A percentile compares a stretch with the other conserved stretches of the same genome.
Evolutionary conservation across 164 flowering plant species (phyloP).

Genomic region (Aristolochia fimbriata): DNA sequence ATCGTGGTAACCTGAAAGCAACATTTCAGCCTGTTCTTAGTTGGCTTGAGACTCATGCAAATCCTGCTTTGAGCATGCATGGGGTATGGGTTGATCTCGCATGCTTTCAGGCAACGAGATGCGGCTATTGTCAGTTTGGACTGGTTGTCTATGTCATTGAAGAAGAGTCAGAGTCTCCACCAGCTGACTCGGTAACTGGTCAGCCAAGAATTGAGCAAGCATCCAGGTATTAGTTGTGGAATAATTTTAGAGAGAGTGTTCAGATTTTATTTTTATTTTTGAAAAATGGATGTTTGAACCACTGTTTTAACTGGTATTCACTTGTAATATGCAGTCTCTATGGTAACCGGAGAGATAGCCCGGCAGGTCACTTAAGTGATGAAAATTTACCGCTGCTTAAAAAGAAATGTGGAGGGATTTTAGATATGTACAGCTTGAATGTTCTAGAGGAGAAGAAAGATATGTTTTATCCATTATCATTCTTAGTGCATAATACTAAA

Average conservation of each 20-base stretch:
- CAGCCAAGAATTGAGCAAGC: constrained; percentile 19
- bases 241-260: too few species aligned
- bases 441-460: constrained; percentile 66
- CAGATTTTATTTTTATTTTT: too few species aligned
- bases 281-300: not conserved
- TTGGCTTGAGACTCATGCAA: constrained; percentile 88
- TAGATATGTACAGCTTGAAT: constrained; percentile 49
- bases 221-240: constrained; percentile 31
- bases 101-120: constrained; percentile 66
- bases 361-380: constrained; percentile 16
- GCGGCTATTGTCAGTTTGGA: constrained; percentile 76
- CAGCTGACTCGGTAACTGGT: constrained; percentile 23
- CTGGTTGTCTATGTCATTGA: constrained; percentile 44
- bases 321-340: constrained; percentile 20
- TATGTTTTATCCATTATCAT: constrained; percentile 56
- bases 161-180: constrained; percentile 21
- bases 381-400: constrained; percentile 29
- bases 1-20: constrained; percentile 45
- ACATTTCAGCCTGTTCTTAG: constrained; percentile 48
- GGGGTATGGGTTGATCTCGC: constrained; percentile 66
- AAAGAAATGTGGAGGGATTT: constrained; percentile 40
- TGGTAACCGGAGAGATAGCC: constrained; percentile 19
- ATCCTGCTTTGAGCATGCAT: constrained; percentile 52
- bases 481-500: constrained; percentile 72
- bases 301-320: too few species aligned